phyloP scores from a whole-genome alignment of 306 rosid genomes.

The Trichosanthes cucumerina region DNA sequence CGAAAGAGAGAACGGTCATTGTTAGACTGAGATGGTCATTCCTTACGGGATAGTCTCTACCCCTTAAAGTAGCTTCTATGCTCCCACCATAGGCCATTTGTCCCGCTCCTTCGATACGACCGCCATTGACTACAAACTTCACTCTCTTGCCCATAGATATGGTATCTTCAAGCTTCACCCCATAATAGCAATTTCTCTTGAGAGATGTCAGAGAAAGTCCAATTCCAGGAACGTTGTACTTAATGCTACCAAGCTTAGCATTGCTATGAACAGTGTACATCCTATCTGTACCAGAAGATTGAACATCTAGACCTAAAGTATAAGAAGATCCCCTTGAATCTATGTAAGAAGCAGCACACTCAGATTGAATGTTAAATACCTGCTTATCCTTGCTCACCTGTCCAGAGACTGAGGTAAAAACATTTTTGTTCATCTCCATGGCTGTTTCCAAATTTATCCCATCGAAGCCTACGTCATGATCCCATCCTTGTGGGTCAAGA shows the following conservation, averaged over 20 bases:
- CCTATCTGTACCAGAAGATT: constrained; percentile 60
- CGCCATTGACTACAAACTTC: constrained; percentile 60
- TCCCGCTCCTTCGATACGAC: constrained; percentile 55
- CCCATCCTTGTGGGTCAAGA: constrained; percentile 95
- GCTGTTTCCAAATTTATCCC: constrained; percentile 78
- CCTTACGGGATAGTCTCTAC: constrained; percentile 74
- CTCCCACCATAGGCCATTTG: constrained; percentile 79
- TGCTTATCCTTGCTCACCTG: constrained; percentile 82
- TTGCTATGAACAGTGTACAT: constrained; percentile 55
- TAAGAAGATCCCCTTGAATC: constrained; percentile 49
- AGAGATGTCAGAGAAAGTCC: constrained; percentile 78
- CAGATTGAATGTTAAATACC: constrained; percentile 66
- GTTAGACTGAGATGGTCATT: constrained; percentile 54
- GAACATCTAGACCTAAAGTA: constrained; percentile 71
- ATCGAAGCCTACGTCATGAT: constrained; percentile 87
- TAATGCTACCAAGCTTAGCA: constrained; percentile 49
- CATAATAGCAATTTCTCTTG: constrained; percentile 49
- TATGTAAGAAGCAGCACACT: constrained; percentile 64
- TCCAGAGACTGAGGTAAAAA: constrained; percentile 46
- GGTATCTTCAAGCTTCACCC: constrained; percentile 85
- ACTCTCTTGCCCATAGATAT: constrained; percentile 66
- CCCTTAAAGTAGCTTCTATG: constrained; percentile 60
- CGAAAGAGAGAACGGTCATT: constrained; percentile 55
- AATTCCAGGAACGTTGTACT: constrained; percentile 55
- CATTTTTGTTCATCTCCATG: constrained; percentile 39